Conservation (phyloP, 2,329 filamentous ascomycete genomes). For the Apiospora sp. region DNA sequence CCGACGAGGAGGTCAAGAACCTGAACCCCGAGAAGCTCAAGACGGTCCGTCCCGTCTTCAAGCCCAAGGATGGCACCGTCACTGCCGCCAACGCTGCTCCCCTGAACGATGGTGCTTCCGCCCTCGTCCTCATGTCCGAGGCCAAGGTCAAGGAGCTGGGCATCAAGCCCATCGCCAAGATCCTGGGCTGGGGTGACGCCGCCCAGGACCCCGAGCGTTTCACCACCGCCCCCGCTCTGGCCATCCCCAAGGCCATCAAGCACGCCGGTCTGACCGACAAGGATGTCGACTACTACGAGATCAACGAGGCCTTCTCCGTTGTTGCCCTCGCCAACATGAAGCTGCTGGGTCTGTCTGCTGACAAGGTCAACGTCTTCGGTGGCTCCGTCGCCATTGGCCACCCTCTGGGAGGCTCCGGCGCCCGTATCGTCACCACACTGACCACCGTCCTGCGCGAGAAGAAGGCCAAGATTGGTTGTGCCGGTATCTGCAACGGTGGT, state of each 20-base stretch:
- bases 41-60: constrained; percentile 84
- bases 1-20: constrained; percentile 97
- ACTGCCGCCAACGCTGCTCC: constrained; percentile 97
- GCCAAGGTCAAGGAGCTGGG: constrained; percentile 91
- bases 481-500: constrained; percentile 97
- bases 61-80: constrained; percentile 82
- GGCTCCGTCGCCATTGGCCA: constrained; percentile 96
- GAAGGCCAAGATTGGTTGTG: constrained; percentile 91
- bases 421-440: constrained; percentile 90
- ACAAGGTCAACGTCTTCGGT: constrained; percentile 94
- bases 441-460: constrained; percentile 89
- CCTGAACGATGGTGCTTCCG: constrained; percentile 92
- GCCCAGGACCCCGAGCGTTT: constrained; percentile 92
- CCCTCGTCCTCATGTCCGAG: constrained; percentile 92
- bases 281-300: constrained; percentile 92
- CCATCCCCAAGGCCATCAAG: constrained; percentile 96
- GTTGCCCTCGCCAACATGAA: constrained; percentile 97
- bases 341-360: constrained; percentile 78
- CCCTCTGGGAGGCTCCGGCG: constrained; percentile 91
- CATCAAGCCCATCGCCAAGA: constrained; percentile 93
- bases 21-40: constrained; percentile 85
- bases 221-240: constrained; percentile 90
- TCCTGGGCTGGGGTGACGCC: constrained; percentile 96
- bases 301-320: constrained; percentile 99
- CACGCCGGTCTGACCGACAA: constrained; percentile 84